These are phyloP conservation scores for Capronia americana DNA, from an alignment of 2,329 filamentous ascomycete species.

Conservation along the genomic window DNA sequence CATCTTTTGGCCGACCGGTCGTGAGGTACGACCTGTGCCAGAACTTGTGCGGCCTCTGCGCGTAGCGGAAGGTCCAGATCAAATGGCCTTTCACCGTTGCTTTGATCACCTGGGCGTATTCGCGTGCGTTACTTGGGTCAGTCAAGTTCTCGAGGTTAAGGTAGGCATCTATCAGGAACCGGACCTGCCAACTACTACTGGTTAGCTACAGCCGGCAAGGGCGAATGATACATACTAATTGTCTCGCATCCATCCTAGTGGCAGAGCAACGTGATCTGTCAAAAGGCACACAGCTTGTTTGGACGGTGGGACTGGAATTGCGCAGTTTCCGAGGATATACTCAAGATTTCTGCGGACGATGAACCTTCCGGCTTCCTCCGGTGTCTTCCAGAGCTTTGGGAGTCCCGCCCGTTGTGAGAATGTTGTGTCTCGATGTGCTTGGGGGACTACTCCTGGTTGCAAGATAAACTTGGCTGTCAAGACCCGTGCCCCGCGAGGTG, in stretches of 20 bases:
- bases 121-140: not conserved
- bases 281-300: constrained; percentile 24
- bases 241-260: constrained; percentile 30
- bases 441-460: constrained; percentile 9
- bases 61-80: constrained; percentile 25
- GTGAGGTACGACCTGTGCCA: constrained; percentile 30
- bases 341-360: constrained; percentile 30
- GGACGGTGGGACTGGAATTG: constrained; percentile 16
- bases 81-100: constrained; percentile 24
- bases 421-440: not conserved
- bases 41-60: constrained; percentile 22
- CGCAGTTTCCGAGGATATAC: constrained; percentile 30
- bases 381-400: constrained; percentile 12
- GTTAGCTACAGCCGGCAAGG: constrained; percentile 11
- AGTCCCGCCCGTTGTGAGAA: constrained; percentile 5
- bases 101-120: constrained; percentile 23
- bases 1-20: constrained; percentile 27
- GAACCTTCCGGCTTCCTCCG: constrained; percentile 19
- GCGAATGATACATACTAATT: constrained; percentile 22
- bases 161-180: constrained; percentile 24
- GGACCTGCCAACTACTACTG: constrained; percentile 26
- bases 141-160: constrained; percentile 9
- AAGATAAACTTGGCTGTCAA: constrained; percentile 22
- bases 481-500: constrained; percentile 1
- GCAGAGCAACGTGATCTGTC: constrained; percentile 29